Evolutionary conservation across 148 eudicot genomes (phyloP).

Genomic region (Chenopodium album): DNA sequence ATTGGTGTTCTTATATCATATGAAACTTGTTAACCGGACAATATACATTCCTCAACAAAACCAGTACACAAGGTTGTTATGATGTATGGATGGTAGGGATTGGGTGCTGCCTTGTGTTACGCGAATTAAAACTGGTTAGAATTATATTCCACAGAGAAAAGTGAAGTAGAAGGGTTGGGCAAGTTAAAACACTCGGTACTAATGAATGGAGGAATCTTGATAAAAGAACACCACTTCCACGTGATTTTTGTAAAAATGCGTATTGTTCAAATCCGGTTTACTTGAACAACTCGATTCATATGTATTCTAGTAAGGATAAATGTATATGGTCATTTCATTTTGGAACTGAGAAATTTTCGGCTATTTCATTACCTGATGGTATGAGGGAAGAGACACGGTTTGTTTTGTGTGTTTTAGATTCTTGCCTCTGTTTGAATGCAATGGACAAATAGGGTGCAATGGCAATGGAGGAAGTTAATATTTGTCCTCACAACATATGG

Average conservation of each 20-base stretch:
- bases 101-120: background rate
- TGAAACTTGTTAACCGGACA: background rate
- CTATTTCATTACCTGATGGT: background rate
- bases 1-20: background rate
- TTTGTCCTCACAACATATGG: background rate
- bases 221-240: no score
- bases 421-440: background rate
- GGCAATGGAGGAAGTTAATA: no score
- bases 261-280: background rate
- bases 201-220: constrained; percentile 2
- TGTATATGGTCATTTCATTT: constrained; percentile 2
- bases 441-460: no score
- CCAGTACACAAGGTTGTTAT: background rate
- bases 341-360: background rate
- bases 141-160: background rate
- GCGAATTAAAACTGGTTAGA: constrained; percentile 4
- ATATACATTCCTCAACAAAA: background rate
- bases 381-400: background rate
- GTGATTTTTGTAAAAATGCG: no score
- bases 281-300: background rate
- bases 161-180: background rate
- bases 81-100: background rate
- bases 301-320: background rate
- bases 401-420: background rate
- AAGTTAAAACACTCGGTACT: background rate